Conservation (phyloP, 2,329 filamentous ascomycete genomes). For the Phialemoniopsis sp. region DNA sequence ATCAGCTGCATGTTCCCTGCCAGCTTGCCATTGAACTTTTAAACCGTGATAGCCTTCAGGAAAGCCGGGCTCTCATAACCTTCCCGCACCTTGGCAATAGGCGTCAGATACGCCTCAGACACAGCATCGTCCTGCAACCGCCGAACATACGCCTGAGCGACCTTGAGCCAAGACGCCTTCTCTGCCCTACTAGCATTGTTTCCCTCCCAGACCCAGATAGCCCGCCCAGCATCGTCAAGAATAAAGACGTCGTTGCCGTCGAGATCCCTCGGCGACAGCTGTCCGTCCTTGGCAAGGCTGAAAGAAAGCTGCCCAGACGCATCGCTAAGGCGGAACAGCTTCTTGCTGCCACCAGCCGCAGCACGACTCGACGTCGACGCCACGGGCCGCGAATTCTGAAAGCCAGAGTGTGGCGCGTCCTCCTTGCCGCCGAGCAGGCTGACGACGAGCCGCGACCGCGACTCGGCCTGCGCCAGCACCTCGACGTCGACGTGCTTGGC, state of each 20-base stretch:
- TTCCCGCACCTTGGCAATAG: constrained; percentile 53
- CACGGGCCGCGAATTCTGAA: constrained; percentile 37
- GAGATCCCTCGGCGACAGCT: constrained; percentile 38
- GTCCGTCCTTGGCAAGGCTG: constrained; percentile 52
- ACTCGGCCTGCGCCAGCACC: constrained; percentile 58
- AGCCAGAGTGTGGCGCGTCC: constrained; percentile 36
- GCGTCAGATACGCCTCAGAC: constrained; percentile 34
- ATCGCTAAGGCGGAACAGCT: constrained; percentile 60
- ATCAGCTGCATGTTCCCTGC: too few species aligned
- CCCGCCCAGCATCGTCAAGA: constrained; percentile 50
- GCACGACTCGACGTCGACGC: constrained; percentile 14
- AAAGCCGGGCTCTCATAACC: constrained; percentile 53
- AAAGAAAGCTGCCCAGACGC: constrained; percentile 53
- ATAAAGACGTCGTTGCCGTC: constrained; percentile 60
- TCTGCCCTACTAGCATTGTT: constrained; percentile 51
- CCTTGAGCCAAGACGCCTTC: constrained; percentile 55
- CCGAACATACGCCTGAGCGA: constrained; percentile 52
- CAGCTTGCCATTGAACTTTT: too few species aligned
- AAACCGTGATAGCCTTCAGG: constrained; percentile 34
- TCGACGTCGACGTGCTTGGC: constrained; percentile 63
- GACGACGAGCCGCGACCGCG: constrained; percentile 49
- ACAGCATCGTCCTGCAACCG: constrained; percentile 24
- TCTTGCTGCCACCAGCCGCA: constrained; percentile 14
- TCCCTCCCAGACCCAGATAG: constrained; percentile 66
- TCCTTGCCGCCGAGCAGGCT: constrained; percentile 48